A percentile compares a stretch with the other conserved stretches of the same genome.
These are phyloP conservation scores for Fusarium setosum DNA, from an alignment of 2,329 filamentous ascomycete species.

Conservation along the genomic window DNA sequence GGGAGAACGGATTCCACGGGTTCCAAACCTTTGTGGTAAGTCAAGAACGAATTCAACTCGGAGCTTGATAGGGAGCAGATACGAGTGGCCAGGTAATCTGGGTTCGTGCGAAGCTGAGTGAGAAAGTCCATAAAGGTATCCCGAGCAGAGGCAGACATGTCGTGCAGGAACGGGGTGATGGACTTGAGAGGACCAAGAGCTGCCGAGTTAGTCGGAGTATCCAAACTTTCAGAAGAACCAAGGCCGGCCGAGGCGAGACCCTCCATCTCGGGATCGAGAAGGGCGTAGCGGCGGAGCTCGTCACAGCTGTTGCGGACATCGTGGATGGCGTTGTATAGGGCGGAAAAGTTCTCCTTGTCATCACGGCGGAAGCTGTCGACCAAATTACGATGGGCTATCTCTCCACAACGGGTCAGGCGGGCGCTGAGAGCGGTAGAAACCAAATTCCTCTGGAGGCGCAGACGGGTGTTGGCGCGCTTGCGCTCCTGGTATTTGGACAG, in stretches of 20 bases:
- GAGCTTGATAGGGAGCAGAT: slow-evolving; percentile 79
- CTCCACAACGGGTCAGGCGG: slow-evolving; percentile 79
- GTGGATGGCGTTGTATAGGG: slow-evolving; percentile 80
- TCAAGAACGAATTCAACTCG: slow-evolving; percentile 82
- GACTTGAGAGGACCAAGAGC: slow-evolving; percentile 52
- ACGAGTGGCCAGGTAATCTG: slow-evolving; percentile 86
- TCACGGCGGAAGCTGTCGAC: slow-evolving; percentile 83
- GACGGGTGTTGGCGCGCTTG: slow-evolving; percentile 78
- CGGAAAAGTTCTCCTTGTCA: slow-evolving; percentile 81
- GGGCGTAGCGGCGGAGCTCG: slow-evolving; percentile 75
- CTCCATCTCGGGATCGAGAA: slow-evolving; percentile 79
- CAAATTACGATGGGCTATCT: slow-evolving; percentile 79
- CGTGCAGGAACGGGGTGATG: slow-evolving; percentile 71
- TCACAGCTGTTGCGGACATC: slow-evolving; percentile 84
- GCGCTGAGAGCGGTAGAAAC: slow-evolving; percentile 81
- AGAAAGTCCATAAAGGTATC: slow-evolving; percentile 84
- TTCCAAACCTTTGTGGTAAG: slow-evolving; percentile 82
- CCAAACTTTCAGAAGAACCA: slow-evolving; percentile 61
- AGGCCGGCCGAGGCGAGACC: slow-evolving; percentile 56
- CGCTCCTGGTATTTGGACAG: slow-evolving; percentile 85
- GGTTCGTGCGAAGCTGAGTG: slow-evolving; percentile 84
- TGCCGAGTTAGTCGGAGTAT: slow-evolving; percentile 57
- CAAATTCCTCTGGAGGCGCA: slow-evolving; percentile 79
- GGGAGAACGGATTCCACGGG: slow-evolving; percentile 86
- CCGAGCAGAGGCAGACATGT: slow-evolving; percentile 80